Evolutionary conservation across 371 early-diverging fungal genomes (phyloP).

Genomic region (Mortierella sp.): DNA sequence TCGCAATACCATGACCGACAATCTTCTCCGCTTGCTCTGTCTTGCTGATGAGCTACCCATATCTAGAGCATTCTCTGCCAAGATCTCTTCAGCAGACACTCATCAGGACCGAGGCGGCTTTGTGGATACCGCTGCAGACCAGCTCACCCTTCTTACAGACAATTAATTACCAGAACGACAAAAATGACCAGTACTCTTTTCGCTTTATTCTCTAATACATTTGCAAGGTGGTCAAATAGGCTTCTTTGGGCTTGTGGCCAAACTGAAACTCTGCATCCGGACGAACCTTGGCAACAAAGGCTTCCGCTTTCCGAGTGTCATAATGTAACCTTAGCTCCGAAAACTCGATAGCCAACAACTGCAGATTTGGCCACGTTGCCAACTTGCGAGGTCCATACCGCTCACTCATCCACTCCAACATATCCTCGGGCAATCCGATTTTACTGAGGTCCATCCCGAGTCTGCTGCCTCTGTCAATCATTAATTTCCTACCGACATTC

Average conservation of each 20-base stretch:
- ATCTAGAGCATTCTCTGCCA: too few relatives aligned
- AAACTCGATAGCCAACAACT: background rate
- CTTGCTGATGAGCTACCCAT: too few relatives aligned
- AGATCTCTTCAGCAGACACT: too few relatives aligned
- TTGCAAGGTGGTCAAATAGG: background rate
- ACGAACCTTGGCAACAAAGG: background rate
- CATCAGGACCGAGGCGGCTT: background rate
- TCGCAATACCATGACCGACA: too few relatives aligned
- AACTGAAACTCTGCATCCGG: background rate
- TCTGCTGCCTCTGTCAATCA: background rate
- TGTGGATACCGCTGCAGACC: too few relatives aligned
- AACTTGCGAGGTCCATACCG: background rate
- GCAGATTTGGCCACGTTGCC: background rate
- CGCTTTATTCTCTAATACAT: background rate
- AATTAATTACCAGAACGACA: too few relatives aligned
- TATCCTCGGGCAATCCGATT: background rate
- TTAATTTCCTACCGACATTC: background rate
- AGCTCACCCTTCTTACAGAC: too few relatives aligned
- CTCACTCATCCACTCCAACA: conserved; percentile 12
- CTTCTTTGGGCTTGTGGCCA: background rate
- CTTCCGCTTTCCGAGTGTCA: background rate
- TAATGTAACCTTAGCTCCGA: background rate
- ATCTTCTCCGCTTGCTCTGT: too few relatives aligned
- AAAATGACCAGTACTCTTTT: background rate
- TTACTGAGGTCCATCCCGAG: background rate